Base-by-base conservation (phyloP, 441 rosid genomes). In the Populus hybrid region DNA sequence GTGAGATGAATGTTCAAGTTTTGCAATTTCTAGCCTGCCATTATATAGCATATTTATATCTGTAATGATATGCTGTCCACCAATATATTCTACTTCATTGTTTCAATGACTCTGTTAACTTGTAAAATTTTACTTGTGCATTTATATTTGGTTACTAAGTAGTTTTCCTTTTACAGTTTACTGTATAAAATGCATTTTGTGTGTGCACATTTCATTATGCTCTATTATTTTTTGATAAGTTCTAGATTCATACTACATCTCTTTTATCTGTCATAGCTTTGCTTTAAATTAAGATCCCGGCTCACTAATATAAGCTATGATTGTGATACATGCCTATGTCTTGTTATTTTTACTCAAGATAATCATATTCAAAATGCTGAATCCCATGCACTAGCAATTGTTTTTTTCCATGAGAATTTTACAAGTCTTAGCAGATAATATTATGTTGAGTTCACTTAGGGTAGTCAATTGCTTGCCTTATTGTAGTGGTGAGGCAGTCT, bases 1-100 rank as follows among this genome's bases (percentile, higher is more conserved):
- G 99, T 96, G 84, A 92, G 93, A 77, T 75, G 75, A 79, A 74
- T 70, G 10, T 30, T 74, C 24, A 53, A 75, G 53, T 61, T 32
- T 68, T 76, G 34, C 40, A 36, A 65, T 69, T 46, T 21, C 24
- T 42, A 35, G 76, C 67, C 67, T 64, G 74, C 67, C 38, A 40
- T 75, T 73, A 75, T 76, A 69, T 72, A 50, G 69, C 77, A 69
- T 70, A 24, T 70, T 63, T 77, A 36, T 76, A 34, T 40, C 28
- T 28, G 78, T 18, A 69, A 77, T 74, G 46, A 42, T 50, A 71
- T 67, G 12, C 16, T 76, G 38, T 71, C 77, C 34, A 67, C 26
- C 61, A 67, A 71, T 75, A 40, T 59, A 67, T 76, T 38, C 28
- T 70, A 12, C 32, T 42, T 77, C 46, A 4, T 75, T 71, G 66